Evolutionary conservation across 441 rosid species (phyloP).

Genomic region (Populus hybrid): DNA sequence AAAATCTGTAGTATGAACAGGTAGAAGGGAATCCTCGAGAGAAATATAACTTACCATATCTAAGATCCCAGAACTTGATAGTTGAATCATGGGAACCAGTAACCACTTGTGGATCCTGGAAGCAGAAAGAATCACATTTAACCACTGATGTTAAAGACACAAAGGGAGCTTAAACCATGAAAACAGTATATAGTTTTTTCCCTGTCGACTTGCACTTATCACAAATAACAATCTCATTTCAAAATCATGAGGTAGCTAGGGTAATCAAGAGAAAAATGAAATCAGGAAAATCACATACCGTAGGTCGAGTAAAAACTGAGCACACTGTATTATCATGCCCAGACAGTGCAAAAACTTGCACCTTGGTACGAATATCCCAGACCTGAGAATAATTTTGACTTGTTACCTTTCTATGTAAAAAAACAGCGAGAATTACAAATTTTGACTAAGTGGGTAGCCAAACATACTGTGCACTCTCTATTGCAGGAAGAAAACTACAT

Average conservation of each 20-base stretch:
- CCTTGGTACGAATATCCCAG: conserved; percentile 96
- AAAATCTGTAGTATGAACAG: not conserved
- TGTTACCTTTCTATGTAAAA: conserved; percentile 1
- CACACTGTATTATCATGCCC: conserved; percentile 97
- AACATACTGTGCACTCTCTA: not conserved
- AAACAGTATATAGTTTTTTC: not conserved
- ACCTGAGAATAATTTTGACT: conserved; percentile 46
- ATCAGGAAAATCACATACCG: conserved; percentile 38
- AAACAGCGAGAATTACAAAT: not conserved
- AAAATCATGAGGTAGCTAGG: not conserved
- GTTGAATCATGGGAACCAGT: conserved; percentile 97
- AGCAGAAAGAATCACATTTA: conserved; percentile 14
- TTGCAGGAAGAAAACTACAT: not conserved
- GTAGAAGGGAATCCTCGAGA: not conserved
- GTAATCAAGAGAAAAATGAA: not conserved
- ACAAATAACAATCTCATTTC: not conserved
- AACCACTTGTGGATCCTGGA: conserved; percentile 97
- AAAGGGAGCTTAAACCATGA: not conserved
- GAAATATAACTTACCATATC: conserved; percentile 54
- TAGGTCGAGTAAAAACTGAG: conserved; percentile 94
- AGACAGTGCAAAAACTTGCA: conserved; percentile 90
- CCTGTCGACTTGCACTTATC: not conserved
- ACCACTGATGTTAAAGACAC: not conserved
- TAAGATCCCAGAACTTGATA: conserved; percentile 95
- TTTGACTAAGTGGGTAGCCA: not conserved